phyloP scores from a whole-genome alignment of 257 asterid genomes.

The Petrea volubilis region DNA sequence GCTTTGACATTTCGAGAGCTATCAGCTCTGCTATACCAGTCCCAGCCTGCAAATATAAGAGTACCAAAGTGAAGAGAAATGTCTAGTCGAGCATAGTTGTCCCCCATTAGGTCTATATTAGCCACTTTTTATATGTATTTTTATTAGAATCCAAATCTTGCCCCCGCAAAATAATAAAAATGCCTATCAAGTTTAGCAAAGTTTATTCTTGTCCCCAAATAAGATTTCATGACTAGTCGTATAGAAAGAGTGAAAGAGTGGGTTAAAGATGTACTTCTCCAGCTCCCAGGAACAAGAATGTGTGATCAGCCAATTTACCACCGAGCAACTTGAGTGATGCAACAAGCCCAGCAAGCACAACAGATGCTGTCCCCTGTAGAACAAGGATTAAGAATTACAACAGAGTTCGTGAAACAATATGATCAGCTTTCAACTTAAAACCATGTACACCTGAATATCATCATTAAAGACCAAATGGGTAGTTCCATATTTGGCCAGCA shows the following conservation, averaged over 20 bases:
- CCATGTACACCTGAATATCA: constrained; percentile 73
- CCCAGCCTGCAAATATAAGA: constrained; percentile 54
- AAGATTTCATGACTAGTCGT: no score
- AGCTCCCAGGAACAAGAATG: constrained; percentile 95
- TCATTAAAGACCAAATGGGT: constrained; percentile 91
- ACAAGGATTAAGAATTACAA: constrained; percentile 5
- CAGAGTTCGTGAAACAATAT: not conserved
- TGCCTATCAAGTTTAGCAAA: no score
- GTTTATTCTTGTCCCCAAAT: no score
- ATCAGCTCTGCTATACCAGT: constrained; percentile 74
- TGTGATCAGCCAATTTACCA: constrained; percentile 83
- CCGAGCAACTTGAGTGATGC: constrained; percentile 89
- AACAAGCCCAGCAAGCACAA: constrained; percentile 89
- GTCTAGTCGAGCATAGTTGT: no score
- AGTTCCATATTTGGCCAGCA: constrained; percentile 86
- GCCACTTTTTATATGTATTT: no score
- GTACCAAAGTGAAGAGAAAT: not conserved
- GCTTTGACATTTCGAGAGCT: constrained; percentile 62
- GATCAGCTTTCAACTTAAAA: not conserved
- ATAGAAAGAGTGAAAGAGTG: not conserved
- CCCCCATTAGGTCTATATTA: not conserved
- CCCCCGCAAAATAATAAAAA: no score
- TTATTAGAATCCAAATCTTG: no score
- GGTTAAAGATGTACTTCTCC: constrained; percentile 69
- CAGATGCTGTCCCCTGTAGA: constrained; percentile 92